Evolutionary conservation across 2,329 filamentous ascomycete genomes (phyloP), one percentile per base, ranked within the genome.

Genomic region (Stachybotrys chlorohalonatus): DNA sequence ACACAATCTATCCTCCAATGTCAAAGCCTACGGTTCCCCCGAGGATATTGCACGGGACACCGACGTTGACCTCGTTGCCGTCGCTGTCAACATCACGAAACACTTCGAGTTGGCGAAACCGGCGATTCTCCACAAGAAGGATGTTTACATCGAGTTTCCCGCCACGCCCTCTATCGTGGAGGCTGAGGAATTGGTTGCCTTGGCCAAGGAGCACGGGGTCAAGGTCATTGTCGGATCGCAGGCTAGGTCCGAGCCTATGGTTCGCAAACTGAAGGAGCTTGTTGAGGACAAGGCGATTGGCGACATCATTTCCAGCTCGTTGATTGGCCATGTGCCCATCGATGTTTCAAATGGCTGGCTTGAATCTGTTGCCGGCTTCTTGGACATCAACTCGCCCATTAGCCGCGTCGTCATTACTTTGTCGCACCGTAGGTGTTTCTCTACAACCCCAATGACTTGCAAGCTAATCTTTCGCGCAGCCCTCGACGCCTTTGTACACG

Each of bases 71-170:
- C 67, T 82, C 1, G 74, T 82, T 7, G 73, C 80, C 16, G 75
- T 75, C 56, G 69, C 64, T 47, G 79, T 76, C 0, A 67, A 75
- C n/a, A 77, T 78, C 1, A 75, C 79, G 55, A 70, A 69, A 7
- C 80, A 83, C 59, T 68, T 69, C 51, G 54, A 64, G 4, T 70
- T 72, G 1, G 65, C 71, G 0, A 64, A 66, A 13, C 73, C 78
- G 0, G 73, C 71, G 9, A 54, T 83, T 2, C 60, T 65, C 8
- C 73, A 74, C 0, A 78, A 76, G 6, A 81, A 81, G 62, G 63
- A 69, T 0, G 70, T 78, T 0, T 82, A 69, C 56, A 70, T 80
- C 11, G 79, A 83, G 64, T 83, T 78, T 74, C 80, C 78, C 5
- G 68, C 82, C 0, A 74, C 73, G 0, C 61, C 71, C 15, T 70